Evolutionary conservation across 768 basidiomycete genomes (phyloP), one percentile per base, ranked within the genome.

Genomic region (Amanita muscaria): DNA sequence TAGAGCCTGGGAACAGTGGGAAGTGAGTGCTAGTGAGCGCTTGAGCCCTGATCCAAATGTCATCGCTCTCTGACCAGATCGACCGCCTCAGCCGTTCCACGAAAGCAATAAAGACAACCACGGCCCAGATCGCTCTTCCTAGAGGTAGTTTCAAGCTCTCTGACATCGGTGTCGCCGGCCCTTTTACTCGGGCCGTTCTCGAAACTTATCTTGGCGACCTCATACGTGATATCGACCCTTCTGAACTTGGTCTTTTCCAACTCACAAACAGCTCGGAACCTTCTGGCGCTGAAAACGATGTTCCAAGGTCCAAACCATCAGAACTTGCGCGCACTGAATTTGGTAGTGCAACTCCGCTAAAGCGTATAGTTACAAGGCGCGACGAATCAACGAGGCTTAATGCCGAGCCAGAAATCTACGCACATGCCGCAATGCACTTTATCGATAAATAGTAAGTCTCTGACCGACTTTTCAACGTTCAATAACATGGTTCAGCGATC

Each of bases 231-330:
- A 69, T 81, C 49, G 85, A 88, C 51, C 68, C 80, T 7, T 77
- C 85, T 4, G 87, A 89, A 56, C 71, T 87, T 21, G 86, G 86
- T 29, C 76, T 89, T 19, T 88, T 88, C 63, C 77, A 72, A 5
- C 70, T 87, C 41, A 64, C 73, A 2, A 56, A 61, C 57, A 31
- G 54, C 46, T 24, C 60, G 53, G 16, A 46, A 25, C 42, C 49
- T 47, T 42, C 46, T 15, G 43, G 54, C 15, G 61, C 60, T 21
- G 61, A 61, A 9, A 61, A 56, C 25, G 68, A 68, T 24, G 54
- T 58, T 0, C 54, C 69, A 2, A 58, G 60, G 30, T n/a, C n/a
- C n/a, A 34, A 45, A 1, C 46, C 60, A 34, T 51, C 25, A 41
- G 64, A 78, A 54, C 67, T 88, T 27, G 65, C 74, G 10, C 81